A percentile compares a stretch with the other conserved stretches of the same genome.
Evolutionary conservation across 345 rosid genomes (phyloP).

Genomic region (Populus simonii): DNA sequence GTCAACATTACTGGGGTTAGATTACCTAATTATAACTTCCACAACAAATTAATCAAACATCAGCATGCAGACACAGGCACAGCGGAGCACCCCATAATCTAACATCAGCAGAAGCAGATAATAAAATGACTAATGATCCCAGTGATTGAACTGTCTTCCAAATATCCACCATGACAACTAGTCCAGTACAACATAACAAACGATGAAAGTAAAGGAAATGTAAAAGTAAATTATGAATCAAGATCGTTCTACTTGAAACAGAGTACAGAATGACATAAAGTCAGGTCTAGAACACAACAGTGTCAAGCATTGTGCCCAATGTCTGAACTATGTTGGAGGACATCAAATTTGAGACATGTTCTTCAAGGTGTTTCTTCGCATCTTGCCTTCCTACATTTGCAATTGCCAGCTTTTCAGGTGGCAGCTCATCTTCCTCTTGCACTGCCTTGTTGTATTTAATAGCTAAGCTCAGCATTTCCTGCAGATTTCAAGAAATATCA

Average conservation of each 20-base stretch:
- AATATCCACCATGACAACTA: neutral
- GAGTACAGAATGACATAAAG: neutral
- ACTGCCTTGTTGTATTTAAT: conserved; percentile 90
- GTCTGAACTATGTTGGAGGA: conserved; percentile 98
- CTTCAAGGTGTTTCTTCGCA: conserved; percentile 97
- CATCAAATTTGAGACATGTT: conserved; percentile 91
- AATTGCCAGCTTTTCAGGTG: conserved; percentile 90
- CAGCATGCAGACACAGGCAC: neutral
- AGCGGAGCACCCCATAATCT: neutral
- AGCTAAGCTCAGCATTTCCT: conserved; percentile 90
- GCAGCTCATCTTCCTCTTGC: conserved; percentile 94
- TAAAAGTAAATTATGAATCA: neutral
- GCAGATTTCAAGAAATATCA: conserved; percentile 21
- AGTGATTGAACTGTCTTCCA: neutral
- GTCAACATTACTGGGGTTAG: neutral
- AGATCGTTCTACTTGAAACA: neutral
- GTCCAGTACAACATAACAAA: neutral
- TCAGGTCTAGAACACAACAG: conserved; percentile 65
- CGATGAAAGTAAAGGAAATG: neutral
- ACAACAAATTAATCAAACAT: neutral
- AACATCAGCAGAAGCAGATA: neutral
- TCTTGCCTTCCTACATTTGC: conserved; percentile 98
- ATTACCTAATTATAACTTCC: neutral
- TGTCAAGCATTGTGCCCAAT: conserved; percentile 95
- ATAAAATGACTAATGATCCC: neutral